Evolutionary conservation across 495 filamentous ascomycete species (phyloP).

Genomic region (Trypethelium eluteriae): DNA sequence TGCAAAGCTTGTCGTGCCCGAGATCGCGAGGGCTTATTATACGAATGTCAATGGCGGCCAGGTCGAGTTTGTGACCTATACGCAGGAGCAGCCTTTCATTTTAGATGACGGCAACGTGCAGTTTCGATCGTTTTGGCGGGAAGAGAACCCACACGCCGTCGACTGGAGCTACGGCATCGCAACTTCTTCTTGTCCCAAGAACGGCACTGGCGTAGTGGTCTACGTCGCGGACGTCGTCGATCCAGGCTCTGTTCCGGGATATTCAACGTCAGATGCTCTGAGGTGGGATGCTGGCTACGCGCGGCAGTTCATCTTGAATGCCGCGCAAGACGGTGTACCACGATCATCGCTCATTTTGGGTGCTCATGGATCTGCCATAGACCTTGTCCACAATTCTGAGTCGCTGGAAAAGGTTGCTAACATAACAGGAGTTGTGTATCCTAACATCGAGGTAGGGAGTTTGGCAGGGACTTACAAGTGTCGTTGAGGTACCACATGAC

Average conservation of each 20-base stretch:
- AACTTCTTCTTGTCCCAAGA: constrained; percentile 7
- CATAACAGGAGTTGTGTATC: constrained; percentile 5
- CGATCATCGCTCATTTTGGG: background rate
- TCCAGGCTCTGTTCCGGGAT: constrained; percentile 1
- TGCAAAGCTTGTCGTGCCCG: constrained; percentile 21
- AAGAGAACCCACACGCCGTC: constrained; percentile 17
- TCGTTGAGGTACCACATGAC: background rate
- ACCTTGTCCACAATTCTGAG: background rate
- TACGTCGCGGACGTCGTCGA: constrained; percentile 2
- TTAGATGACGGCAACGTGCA: constrained; percentile 17
- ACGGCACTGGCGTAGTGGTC: background rate
- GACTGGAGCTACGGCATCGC: constrained; percentile 19
- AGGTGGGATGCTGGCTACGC: constrained; percentile 1
- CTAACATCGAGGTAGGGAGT: background rate
- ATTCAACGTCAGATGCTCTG: background rate
- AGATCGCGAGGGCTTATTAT: constrained; percentile 18
- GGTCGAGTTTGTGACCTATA: constrained; percentile 19
- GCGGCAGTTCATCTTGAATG: background rate
- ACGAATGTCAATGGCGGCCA: constrained; percentile 16
- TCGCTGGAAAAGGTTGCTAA: background rate
- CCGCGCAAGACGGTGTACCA: background rate
- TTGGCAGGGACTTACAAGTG: background rate
- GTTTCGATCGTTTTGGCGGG: constrained; percentile 19
- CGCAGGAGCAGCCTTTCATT: constrained; percentile 16
- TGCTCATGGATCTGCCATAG: background rate